These are phyloP conservation scores for Rhodocollybia butyracea DNA, from an alignment of 768 basidiomycete genomes.

Conservation along the genomic window DNA sequence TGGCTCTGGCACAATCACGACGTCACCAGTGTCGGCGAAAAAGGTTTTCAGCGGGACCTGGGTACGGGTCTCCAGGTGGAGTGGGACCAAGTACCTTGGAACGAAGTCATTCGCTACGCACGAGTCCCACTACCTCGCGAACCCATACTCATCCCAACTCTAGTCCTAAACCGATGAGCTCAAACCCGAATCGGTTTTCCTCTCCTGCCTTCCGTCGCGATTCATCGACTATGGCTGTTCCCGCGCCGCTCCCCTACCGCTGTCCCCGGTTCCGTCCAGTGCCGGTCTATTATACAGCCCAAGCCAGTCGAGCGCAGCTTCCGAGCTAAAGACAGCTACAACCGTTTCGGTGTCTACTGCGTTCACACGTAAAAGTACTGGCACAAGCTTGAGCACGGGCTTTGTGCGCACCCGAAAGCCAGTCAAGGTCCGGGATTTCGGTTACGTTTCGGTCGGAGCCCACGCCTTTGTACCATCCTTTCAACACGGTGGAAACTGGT, in stretches of 20 bases:
- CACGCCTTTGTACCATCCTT: not conserved
- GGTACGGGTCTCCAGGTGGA: too few relatives aligned
- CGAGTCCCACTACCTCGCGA: not conserved
- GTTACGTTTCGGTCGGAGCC: not conserved
- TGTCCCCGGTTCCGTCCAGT: not conserved
- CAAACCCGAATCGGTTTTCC: not conserved
- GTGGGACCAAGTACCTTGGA: not conserved
- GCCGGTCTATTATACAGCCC: not conserved
- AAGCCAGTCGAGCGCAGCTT: not conserved
- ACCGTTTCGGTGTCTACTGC: not conserved
- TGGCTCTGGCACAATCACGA: not conserved
- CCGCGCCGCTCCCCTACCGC: not conserved
- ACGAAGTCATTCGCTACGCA: not conserved
- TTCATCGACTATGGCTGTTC: constrained; percentile 1
- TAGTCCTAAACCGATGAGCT: constrained; percentile 1
- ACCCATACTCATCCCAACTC: not conserved
- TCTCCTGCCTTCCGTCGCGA: constrained; percentile 4
- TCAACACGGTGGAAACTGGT: not conserved
- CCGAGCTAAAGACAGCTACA: not conserved
- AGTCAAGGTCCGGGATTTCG: constrained; percentile 1
- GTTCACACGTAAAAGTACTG: not conserved
- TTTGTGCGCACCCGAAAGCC: not conserved
- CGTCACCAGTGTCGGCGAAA: constrained; percentile 1
- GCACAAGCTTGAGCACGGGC: not conserved
- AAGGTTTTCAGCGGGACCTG: not conserved